Evolutionary conservation across 1,284 basidiomycete genomes (phyloP), one percentile per base, ranked within the genome.

Genomic region (Ustilago xerochloae): DNA sequence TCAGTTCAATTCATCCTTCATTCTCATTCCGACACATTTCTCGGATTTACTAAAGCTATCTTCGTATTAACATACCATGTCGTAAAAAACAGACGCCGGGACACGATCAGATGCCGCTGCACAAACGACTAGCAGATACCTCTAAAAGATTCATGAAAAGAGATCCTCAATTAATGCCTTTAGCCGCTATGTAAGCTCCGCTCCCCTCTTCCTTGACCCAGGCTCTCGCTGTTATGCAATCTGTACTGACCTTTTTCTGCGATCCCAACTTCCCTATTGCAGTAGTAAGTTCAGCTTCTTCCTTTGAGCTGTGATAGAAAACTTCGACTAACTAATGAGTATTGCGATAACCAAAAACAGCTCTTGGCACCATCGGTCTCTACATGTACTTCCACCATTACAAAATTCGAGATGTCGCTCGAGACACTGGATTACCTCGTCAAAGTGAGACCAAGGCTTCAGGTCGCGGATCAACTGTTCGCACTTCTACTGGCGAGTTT

Each of bases 141-240:
- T 51, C 51, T n/a, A 46, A 33, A 22, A 49, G 68, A 6, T 71
- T 71, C 22, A 45, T 65, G 29, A 58, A 59, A 41, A 54, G 63
- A 8, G 68, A 71, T 50, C 68, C 68, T 13, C 68, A 71, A 22
- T 48, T 71, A 46, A 51, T 46, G 16, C 63, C 68, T 33, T 43
- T 71, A 24, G 62, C 55, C 9, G 38, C 45, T n/a, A 45, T 69
- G 61, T 69, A 33, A 63, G 66, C 59, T 32, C 0, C n/a, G n/a
- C n/a, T 15, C 13, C 30, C 26, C 5, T 10, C 18, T 6, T 15
- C 32, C 32, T 24, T 45, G n/a, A 10, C 22, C 12, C 41, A 15
- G 9, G 9, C 16, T 33, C 32, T 33, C 16, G 32, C 32, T 33
- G 32, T 15, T 33, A 15, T 33, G 9, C 16, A 15, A 9, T 33